Conservation (phyloP, 345 rosid genomes). For the Citrus maxima region DNA sequence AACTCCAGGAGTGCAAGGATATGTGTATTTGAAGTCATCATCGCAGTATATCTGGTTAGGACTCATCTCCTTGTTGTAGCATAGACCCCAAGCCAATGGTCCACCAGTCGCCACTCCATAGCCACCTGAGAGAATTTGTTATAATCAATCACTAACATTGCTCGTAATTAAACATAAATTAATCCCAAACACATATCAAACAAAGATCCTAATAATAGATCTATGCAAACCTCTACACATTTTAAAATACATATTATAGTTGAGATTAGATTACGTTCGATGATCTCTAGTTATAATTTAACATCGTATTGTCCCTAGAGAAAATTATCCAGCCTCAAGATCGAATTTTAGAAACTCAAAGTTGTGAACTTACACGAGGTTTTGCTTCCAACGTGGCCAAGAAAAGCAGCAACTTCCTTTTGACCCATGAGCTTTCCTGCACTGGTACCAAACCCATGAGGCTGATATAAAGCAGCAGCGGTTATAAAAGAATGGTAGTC, state of each 20-base stretch:
- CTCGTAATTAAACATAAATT: no score
- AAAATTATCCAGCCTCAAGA: no score
- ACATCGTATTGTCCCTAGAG: no score
- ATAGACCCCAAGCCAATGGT: conserved; percentile 86
- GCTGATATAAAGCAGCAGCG: conserved; percentile 65
- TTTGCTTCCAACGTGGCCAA: conserved; percentile 86
- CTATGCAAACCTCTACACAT: no score
- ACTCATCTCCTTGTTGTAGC: conserved; percentile 91
- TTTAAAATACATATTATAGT: no score
- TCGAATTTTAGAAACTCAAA: no score
- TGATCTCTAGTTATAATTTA: no score
- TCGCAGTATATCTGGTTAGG: conserved; percentile 69
- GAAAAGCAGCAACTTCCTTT: conserved; percentile 72
- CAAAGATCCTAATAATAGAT: not conserved
- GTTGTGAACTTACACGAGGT: conserved; percentile 49
- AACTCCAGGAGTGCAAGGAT: conserved; percentile 78
- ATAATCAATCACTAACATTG: no score
- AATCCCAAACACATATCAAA: no score
- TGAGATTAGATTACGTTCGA: not conserved
- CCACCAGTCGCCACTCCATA: conserved; percentile 95
- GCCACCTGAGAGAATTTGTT: conserved; percentile 47
- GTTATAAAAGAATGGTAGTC: conserved; percentile 70
- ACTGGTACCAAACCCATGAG: conserved; percentile 64
- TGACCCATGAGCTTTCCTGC: conserved; percentile 54
- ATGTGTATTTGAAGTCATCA: conserved; percentile 58